Conservation (phyloP, 139 green algal genomes). For the Coelastrella sp. region DNA sequence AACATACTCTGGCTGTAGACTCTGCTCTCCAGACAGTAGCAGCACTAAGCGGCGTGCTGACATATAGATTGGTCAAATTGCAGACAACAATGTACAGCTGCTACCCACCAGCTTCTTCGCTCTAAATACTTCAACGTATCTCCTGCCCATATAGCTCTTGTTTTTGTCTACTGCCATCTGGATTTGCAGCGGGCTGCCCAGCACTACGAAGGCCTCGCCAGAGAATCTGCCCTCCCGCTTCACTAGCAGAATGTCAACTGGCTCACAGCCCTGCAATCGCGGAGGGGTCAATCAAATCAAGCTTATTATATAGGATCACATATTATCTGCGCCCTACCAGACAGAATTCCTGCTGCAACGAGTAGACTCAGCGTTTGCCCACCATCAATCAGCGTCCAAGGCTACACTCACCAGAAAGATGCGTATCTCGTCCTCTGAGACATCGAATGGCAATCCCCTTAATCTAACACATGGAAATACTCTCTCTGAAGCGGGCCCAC, state of each 20-base stretch:
- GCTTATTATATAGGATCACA: neutral
- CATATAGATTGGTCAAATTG: neutral
- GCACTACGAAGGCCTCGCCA: slow-evolving; percentile 83
- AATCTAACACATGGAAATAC: slow-evolving; percentile 78
- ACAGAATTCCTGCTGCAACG: neutral
- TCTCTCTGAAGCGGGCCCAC: slow-evolving; percentile 12
- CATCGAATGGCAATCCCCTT: slow-evolving; percentile 83
- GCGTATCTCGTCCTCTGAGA: slow-evolving; percentile 79
- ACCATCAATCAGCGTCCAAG: slow-evolving; percentile 1
- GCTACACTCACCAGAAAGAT: slow-evolving; percentile 79
- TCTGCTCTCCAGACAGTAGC: too few relatives aligned
- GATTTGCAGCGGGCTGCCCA: slow-evolving; percentile 69
- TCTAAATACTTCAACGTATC: slow-evolving; percentile 87
- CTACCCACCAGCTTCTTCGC: slow-evolving; percentile 77
- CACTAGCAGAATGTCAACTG: slow-evolving; percentile 81
- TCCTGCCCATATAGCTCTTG: slow-evolving; percentile 80
- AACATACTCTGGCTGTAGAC: too few relatives aligned
- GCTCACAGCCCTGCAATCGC: slow-evolving; percentile 71
- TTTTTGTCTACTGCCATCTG: slow-evolving; percentile 81
- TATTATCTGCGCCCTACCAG: neutral
- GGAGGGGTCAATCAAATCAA: too few relatives aligned
- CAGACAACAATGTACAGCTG: neutral
- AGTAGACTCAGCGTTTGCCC: neutral
- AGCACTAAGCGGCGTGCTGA: too few relatives aligned
- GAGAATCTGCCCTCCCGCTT: slow-evolving; percentile 73